Percentiles rank a stretch among this genome's conserved stretches.
Conservation (phyloP, 164 flowering plant species). For the Pachysandra terminalis region DNA sequence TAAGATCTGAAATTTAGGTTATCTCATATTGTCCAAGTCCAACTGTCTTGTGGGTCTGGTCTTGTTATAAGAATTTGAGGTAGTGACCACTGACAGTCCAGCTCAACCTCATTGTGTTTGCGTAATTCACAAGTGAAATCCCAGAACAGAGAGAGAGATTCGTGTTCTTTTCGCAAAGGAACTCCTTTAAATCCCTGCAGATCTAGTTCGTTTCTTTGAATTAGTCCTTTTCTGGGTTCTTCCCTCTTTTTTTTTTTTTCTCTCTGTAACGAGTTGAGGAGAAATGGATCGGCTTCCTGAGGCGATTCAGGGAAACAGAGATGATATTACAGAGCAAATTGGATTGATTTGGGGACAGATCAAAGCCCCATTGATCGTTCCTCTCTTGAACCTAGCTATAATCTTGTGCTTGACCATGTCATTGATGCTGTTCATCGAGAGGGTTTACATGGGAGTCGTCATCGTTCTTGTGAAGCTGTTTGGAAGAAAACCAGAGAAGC, state of each 20-base stretch:
- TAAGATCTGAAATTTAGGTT: slow-evolving; percentile 23
- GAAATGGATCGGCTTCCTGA: slow-evolving; percentile 59
- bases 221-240: slow-evolving; percentile 5
- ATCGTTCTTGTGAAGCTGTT: slow-evolving; percentile 73
- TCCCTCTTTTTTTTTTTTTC: slow-evolving; percentile 6
- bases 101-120: slow-evolving; percentile 24
- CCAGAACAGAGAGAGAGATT: slow-evolving; percentile 17
- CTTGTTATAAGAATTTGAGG: slow-evolving; percentile 9
- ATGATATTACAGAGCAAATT: slow-evolving; percentile 52
- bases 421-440: slow-evolving; percentile 82
- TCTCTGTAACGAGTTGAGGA: background rate
- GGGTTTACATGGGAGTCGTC: slow-evolving; percentile 89
- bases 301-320: slow-evolving; percentile 38
- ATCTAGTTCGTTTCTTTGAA: slow-evolving; percentile 17
- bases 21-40: background rate
- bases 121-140: slow-evolving; percentile 33
- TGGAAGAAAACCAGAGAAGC: slow-evolving; percentile 82
- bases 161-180: slow-evolving; percentile 26
- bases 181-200: slow-evolving; percentile 25
- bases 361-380: slow-evolving; percentile 72
- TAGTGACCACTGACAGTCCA: slow-evolving; percentile 32
- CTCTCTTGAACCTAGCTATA: slow-evolving; percentile 46
- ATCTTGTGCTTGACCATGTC: slow-evolving; percentile 64
- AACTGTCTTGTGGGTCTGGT: slow-evolving; percentile 10
- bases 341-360: slow-evolving; percentile 61